Evolutionary conservation across 148 eudicot species (phyloP), one percentile per base, ranked within the genome.

Genomic region (Oxyria digyna): DNA sequence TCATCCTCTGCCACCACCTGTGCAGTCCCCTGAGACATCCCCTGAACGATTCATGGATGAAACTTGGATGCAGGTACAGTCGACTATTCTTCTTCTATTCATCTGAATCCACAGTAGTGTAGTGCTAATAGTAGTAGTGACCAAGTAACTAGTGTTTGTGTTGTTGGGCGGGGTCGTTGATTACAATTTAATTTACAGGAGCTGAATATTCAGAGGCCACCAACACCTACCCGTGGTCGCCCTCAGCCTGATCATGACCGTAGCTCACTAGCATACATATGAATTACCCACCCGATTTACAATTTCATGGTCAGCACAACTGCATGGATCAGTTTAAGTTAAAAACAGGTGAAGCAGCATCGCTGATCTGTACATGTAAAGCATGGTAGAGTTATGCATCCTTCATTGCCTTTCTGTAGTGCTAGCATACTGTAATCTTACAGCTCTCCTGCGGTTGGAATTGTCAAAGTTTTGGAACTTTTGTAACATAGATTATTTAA

Each of bases 1-100:
- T 79, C 98, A 94, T 84, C 98, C 96, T 6, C 71, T 94, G 69
- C 98, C 98, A 45, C 98, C 97, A 26, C 92, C 92, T 37, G 68
- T 90, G 67, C 92, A 83, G 73, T 94, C 97, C 11, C 96, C 92
- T 1, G 98, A 94, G 82, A 81, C 87, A 20, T 94, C 96, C 76
- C 96, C 98, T 42, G 97, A 90, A 73, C 96, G 83, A 29, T 75
- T 74, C 18, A 63, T 73, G 0, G 97, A 88, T 43, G 96, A 93
- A 50, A 71, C 89, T 17, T 90, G 97, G 96, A 94, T 90, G 98
- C 97, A 90, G 87, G 97, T 90, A 54, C 23, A 72, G 54, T n/a
- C 2, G 23, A 52, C 14, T 52, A 12, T 52, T 52, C 29, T 52
- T 4, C 23, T 7, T 23, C 14, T 43, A 43, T 14, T 20, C 23